Base-by-base conservation (phyloP, 805 yeast species). In the Monosporozyma servazzii region DNA sequence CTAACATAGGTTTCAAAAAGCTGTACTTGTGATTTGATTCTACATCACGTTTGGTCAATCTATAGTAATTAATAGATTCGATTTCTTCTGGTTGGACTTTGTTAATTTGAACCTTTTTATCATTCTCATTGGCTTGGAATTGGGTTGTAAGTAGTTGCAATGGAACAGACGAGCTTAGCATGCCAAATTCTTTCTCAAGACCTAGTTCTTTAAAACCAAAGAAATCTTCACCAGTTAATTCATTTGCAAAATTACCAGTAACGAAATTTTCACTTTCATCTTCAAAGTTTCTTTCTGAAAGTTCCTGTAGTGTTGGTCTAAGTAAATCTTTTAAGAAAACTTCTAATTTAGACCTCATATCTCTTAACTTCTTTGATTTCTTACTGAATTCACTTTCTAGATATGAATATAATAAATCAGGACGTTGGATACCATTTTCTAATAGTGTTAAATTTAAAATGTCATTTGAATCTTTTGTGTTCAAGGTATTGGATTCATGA, bases 121-220 rank as follows among this genome's bases (percentile, higher is more conserved):
- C 83, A 45, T 82, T 81, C 47, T 86, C 74, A 53, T 84, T 75
- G 8, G 95, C 81, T 58, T 88, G 96, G 47, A 65, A 62, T 44
- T 65, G 69, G n/a, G 67, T 62, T 15, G 71, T 62, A 37, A 93
- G 72, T 52, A 93, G 72, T 67, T 91, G 96, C 44, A 95, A 73
- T 1, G 99, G 99, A 27, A 93, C 88, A 0, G 96, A 80, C 2
- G 90, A 78, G 29, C 90, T 84, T 48, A 89, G 69, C 64, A 91
- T 72, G 10, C 91, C 90, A 65, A 88, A 85, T 66, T 93, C 99
- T 60, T 84, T 87, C 61, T 91, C 98, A 49, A 93, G 71, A 0
- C 99, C 99, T 47, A 93, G 73, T 57, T 91, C 98, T 63, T 79
- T 86, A 74, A 93, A 95, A 0, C 99, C 99, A 71, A 95, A 95